Evolutionary conservation across 164 flowering plant genomes (phyloP), one percentile per base, ranked within the genome.

Genomic region (Liriodendron chinense): DNA sequence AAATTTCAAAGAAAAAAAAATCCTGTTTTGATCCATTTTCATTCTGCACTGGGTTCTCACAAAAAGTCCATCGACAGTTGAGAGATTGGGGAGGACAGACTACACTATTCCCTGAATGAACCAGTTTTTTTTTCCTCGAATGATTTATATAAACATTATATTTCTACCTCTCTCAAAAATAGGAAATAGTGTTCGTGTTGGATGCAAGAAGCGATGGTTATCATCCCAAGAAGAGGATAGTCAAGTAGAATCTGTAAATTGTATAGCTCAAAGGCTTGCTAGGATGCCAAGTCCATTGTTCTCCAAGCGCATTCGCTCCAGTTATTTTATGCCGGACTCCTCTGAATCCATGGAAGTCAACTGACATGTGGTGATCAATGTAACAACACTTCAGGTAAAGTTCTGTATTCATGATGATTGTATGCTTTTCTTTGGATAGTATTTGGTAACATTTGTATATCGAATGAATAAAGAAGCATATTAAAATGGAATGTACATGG

Each of bases 261-360:
- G 68, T 20, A 65, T 65, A 65, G 68, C 68, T 65, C 68, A 65
- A 20, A 65, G 68, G 28, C 68, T 65, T 22, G 68, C 68, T 25
- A 65, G 28, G 12, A 65, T 65, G 23, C 68, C 68, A 20, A 65
- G 68, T 20, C 68, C 68, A 22, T 65, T 65, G 23, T 65, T 22
- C 68, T 65, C 68, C 68, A 65, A 65, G 28, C 68, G 68, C 68
- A 65, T 65, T 65, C 68, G 68, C 68, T 65, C 68, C 22, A 65
- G 68, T 13, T 65, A 65, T 9, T 65, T 22, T 20, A 65, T 22
- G 68, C 23, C 28, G 23, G 68, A 65, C 12, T 65, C 68, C 20
- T 10, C 26, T 65, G 68, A 65, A 65, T 65, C 68, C n/a, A 65
- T 65, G 68, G 68, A 65, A 10, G 28, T 65, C 26, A 65, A 22